Evolutionary conservation across 495 filamentous ascomycete genomes (phyloP).

Genomic region (Aspergillus haitiensis): DNA sequence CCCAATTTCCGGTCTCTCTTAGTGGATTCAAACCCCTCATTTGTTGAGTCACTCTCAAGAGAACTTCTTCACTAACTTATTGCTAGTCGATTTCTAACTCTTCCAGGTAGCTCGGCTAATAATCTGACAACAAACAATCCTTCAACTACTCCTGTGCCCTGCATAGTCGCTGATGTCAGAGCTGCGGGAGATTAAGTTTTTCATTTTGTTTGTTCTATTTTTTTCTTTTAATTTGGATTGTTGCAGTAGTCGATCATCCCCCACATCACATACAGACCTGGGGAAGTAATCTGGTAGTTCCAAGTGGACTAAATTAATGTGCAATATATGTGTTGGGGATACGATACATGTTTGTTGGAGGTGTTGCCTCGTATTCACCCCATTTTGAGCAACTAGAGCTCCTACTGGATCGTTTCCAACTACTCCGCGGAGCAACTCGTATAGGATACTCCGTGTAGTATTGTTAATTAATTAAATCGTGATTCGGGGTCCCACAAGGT

Average conservation of each 20-base stretch:
- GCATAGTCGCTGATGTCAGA: neutral
- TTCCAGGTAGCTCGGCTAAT: neutral
- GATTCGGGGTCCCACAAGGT: no score
- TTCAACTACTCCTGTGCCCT: neutral
- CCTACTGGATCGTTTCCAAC: no score
- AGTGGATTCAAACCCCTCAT: no score
- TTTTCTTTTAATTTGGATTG: no score
- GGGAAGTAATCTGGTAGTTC: slow-evolving; percentile 8
- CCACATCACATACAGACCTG: slow-evolving; percentile 15
- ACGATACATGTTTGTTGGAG: neutral
- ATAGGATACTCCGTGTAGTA: no score
- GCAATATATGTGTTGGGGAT: neutral
- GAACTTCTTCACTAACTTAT: no score
- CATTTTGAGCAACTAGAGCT: no score
- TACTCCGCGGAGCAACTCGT: no score
- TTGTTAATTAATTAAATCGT: no score
- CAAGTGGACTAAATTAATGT: neutral
- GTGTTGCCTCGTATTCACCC: slow-evolving; percentile 12
- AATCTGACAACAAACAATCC: neutral
- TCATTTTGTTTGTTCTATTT: neutral
- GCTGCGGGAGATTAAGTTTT: slow-evolving; percentile 1
- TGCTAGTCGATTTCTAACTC: no score
- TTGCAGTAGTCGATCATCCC: slow-evolving; percentile 16
- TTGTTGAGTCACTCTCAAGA: no score
- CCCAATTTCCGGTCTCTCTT: no score